A percentile compares a stretch with the other conserved stretches of the same genome.
Evolutionary conservation across 2,329 filamentous ascomycete species (phyloP).

Genomic region (Fusarium cicatricum): DNA sequence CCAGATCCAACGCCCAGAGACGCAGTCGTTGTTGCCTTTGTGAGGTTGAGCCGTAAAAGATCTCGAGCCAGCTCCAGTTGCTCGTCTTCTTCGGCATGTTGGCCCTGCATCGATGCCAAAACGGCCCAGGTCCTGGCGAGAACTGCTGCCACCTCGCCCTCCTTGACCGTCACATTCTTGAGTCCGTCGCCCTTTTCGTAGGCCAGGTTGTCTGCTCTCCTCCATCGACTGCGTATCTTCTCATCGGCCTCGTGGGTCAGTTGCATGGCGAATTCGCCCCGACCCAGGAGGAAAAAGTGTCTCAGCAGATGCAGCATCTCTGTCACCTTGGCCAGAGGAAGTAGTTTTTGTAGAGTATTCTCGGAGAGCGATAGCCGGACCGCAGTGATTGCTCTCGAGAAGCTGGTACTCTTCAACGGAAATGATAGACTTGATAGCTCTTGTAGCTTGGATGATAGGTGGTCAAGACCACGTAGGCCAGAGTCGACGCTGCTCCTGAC

Average conservation of each 20-base stretch:
- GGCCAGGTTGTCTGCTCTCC: conserved; percentile 65
- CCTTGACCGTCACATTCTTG: conserved; percentile 72
- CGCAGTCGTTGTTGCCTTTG: conserved; percentile 56
- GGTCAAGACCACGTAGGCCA: conserved; percentile 60
- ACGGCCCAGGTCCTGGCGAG: conserved; percentile 81
- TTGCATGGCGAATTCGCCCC: conserved; percentile 90
- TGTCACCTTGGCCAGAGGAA: conserved; percentile 80
- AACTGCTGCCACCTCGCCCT: conserved; percentile 83
- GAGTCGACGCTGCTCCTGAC: conserved; percentile 58
- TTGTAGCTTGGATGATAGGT: conserved; percentile 73
- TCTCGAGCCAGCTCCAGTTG: conserved; percentile 83
- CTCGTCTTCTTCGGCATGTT: conserved; percentile 80
- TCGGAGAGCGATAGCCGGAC: conserved; percentile 85
- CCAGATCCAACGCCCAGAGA: conserved; percentile 50
- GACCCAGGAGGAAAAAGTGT: conserved; percentile 85
- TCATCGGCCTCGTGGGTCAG: conserved; percentile 87
- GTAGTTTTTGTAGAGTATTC: conserved; percentile 81
- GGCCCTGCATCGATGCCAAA: conserved; percentile 76
- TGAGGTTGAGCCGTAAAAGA: conserved; percentile 72
- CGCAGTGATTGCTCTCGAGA: conserved; percentile 75
- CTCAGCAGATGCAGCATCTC: conserved; percentile 80
- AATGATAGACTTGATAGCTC: conserved; percentile 74
- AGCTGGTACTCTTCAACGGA: conserved; percentile 75
- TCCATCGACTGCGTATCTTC: conserved; percentile 77
- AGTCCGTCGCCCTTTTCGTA: conserved; percentile 62